Percentiles rank a stretch among this genome's conserved stretches.
phyloP scores from a whole-genome alignment of 805 yeast genomes.

The Nakazawaea molendinolei region DNA sequence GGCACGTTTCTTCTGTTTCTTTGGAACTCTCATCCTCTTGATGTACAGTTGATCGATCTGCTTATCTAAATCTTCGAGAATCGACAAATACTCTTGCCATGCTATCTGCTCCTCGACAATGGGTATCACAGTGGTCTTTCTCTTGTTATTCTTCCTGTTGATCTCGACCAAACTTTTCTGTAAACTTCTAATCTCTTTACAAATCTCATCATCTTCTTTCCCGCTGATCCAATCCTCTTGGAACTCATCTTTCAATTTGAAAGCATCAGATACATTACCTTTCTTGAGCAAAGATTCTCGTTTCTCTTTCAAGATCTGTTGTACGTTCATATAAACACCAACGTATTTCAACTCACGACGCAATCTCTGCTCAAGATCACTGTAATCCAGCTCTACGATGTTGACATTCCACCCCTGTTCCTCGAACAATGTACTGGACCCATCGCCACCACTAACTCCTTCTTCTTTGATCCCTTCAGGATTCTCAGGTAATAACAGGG shows the following conservation, averaged over 20 bases:
- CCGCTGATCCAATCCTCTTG: conserved; percentile 69
- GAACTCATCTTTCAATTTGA: conserved; percentile 18
- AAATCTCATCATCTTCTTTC: conserved; percentile 90
- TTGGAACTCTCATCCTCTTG: conserved; percentile 72
- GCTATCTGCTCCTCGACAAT: conserved; percentile 83
- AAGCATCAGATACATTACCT: conserved; percentile 15
- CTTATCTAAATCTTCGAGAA: conserved; percentile 88
- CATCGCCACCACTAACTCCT: conserved; percentile 16
- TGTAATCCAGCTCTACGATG: conserved; percentile 54
- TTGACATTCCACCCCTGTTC: conserved; percentile 44
- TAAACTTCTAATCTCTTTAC: conserved; percentile 70
- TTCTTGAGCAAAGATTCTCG: conserved; percentile 20
- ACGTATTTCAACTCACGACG: conserved; percentile 84
- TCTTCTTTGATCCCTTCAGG: conserved; percentile 14
- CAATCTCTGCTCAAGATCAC: conserved; percentile 77
- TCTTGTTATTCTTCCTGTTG: conserved; percentile 53
- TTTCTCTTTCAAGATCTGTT: conserved; percentile 28
- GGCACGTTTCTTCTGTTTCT: conserved; percentile 51
- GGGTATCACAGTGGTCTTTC: conserved; percentile 63
- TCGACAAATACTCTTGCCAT: conserved; percentile 88
- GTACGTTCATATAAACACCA: conserved; percentile 75
- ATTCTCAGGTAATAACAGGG: conserved; percentile 57
- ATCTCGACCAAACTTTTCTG: conserved; percentile 64
- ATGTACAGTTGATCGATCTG: conserved; percentile 94
- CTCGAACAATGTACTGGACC: conserved; percentile 25